phyloP scores from a whole-genome alignment of 1,284 basidiomycete genomes.

The Pseudozyma sp. region DNA sequence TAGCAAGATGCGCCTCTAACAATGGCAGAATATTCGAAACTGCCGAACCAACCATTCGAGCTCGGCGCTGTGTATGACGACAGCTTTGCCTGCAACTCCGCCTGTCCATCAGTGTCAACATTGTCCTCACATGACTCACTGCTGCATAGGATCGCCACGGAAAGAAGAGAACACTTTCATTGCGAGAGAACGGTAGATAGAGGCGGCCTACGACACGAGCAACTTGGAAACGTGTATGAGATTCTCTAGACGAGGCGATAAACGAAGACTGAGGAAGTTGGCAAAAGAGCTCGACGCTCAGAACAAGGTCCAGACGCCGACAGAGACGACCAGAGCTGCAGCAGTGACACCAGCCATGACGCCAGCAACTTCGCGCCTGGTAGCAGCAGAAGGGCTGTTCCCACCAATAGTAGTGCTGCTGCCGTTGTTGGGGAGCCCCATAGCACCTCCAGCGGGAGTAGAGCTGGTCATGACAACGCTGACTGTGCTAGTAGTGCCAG shows the following conservation, averaged over 20 bases:
- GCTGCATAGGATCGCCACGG: too few species aligned
- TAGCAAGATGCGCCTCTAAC: background rate
- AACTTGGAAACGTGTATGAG: too few species aligned
- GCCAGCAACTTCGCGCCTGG: background rate
- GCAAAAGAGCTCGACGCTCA: background rate
- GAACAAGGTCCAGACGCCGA: constrained; percentile 27
- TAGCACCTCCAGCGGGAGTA: background rate
- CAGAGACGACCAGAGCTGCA: constrained; percentile 13
- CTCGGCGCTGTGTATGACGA: background rate
- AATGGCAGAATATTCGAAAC: background rate
- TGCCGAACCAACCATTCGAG: constrained; percentile 3
- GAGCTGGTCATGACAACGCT: background rate
- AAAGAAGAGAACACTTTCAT: background rate
- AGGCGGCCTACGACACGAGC: too few species aligned
- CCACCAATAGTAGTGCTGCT: background rate
- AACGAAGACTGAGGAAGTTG: background rate
- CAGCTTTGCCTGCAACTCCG: constrained; percentile 8
- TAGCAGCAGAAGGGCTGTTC: background rate
- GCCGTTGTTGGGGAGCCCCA: too few species aligned
- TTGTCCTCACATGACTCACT: background rate
- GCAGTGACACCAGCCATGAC: constrained; percentile 8
- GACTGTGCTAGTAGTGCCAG: constrained; percentile 1
- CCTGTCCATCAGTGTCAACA: constrained; percentile 20
- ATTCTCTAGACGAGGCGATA: too few species aligned
- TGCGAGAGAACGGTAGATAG: background rate